Evolutionary conservation across 225 moss, liverwort and hornwort species (phyloP).

Genomic region (Bryoerythrophyllum caledonicum): DNA sequence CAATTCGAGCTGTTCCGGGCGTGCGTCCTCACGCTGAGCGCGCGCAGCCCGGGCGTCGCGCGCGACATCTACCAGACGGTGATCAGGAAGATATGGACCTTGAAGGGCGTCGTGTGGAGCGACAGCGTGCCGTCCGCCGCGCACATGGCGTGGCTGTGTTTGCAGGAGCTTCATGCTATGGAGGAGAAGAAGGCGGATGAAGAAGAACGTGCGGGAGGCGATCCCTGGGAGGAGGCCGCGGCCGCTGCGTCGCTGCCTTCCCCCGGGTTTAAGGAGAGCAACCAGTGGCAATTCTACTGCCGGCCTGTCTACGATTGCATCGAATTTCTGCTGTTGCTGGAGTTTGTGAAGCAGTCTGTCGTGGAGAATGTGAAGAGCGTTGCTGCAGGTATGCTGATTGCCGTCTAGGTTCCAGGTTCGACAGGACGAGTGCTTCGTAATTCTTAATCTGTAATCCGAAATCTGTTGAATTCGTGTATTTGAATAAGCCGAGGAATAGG

Average conservation of each 20-base stretch:
- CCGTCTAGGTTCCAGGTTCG: not conserved
- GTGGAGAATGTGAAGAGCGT: slow-evolving; percentile 38
- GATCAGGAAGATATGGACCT: slow-evolving; percentile 68
- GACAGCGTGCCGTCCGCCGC: slow-evolving; percentile 85
- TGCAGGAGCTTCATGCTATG: slow-evolving; percentile 79
- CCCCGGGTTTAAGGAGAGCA: slow-evolving; percentile 33
- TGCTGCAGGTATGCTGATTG: slow-evolving; percentile 35
- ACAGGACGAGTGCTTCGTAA: not conserved
- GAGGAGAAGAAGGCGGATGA: slow-evolving; percentile 44
- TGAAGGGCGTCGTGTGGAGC: slow-evolving; percentile 86
- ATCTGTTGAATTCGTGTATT: not conserved
- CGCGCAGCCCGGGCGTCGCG: slow-evolving; percentile 65
- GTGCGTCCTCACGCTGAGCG: slow-evolving; percentile 69
- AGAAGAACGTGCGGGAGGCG: not conserved
- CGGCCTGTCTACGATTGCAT: slow-evolving; percentile 75
- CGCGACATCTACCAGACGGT: slow-evolving; percentile 70
- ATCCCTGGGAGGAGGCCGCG: slow-evolving; percentile 39
- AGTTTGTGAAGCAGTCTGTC: slow-evolving; percentile 57
- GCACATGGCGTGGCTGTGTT: slow-evolving; percentile 93
- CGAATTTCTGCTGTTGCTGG: slow-evolving; percentile 79
- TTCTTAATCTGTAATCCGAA: not conserved
- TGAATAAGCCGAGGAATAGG: slow-evolving; percentile 3
- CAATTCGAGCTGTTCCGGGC: slow-evolving; percentile 98
- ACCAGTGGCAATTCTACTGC: slow-evolving; percentile 53
- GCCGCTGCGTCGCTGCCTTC: slow-evolving; percentile 17